Base-by-base conservation (phyloP, 2,329 filamentous ascomycete species). In the Pestalotiopsis sp. region DNA sequence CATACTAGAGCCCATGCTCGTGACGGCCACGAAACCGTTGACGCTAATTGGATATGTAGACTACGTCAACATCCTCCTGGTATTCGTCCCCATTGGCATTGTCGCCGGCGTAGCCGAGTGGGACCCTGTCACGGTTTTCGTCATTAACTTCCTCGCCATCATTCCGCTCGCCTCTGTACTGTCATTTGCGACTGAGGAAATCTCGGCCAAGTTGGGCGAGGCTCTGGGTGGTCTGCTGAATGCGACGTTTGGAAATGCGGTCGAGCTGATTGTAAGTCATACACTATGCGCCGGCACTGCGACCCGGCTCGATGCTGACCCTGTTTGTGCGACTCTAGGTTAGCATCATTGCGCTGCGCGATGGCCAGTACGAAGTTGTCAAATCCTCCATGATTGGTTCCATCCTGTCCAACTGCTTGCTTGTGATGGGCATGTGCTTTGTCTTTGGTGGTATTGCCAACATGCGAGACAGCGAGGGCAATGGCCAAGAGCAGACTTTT, bases 321-420 rank as follows among this genome's bases (percentile, higher is more conserved):
- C 7, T 22, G 39, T 35, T 56, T 71, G 59, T 64, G 67, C 64
- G 61, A 35, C 39, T 68, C 20, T 76, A 95, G 92, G 93, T 97
- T 77, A 97, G 93, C 78, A 95, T 98, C 73, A 92, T 98, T 71
- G 96, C 96, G 20, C 86, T 99, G 59, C 89, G 85, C 72, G 89
- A 96, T 73, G 89, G 90, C 70, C 92, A 98, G 81, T 97, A 98
- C 76, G 91, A 95, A 74, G 94, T 98, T 71, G 95, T 98, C n/a
- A 96, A 98, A 82, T 92, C 95, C 22, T 97, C 94, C 71, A 98
- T 98, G 94, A 89, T 98, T 40, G 95, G 96, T 61, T 97, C 93
- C 75, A 97, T 98, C 73, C 85, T 98, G 52, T 98, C 95, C 71
- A 98, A 98, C 80, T 91, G 98, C 71, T 86, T 98, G 7, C 88